Evolutionary conservation across 2,329 filamentous ascomycete genomes (phyloP).

Genomic region (Lasiodiplodia sp.): DNA sequence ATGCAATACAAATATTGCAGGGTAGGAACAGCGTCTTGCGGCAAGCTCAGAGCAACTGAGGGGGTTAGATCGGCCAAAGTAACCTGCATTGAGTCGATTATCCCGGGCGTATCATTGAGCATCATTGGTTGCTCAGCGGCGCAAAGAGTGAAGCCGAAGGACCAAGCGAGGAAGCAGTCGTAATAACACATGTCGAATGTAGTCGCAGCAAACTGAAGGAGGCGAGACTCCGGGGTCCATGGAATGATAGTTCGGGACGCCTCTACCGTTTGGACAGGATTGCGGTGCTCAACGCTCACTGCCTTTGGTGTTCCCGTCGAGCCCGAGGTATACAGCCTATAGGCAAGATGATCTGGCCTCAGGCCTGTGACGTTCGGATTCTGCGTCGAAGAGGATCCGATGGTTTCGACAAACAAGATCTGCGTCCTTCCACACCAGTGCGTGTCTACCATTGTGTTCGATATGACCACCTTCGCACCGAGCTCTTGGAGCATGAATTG

Average conservation of each 20-base stretch:
- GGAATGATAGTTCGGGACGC: constrained; percentile 49
- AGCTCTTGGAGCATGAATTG: constrained; percentile 46
- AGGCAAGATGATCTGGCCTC: constrained; percentile 44
- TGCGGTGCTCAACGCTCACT: constrained; percentile 51
- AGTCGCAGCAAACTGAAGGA: constrained; percentile 53
- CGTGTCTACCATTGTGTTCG: constrained; percentile 21
- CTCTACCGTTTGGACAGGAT: constrained; percentile 51
- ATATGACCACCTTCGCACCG: constrained; percentile 41
- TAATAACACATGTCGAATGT: constrained; percentile 58
- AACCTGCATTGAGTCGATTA: constrained; percentile 45
- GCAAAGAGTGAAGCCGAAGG: constrained; percentile 52
- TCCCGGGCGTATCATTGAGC: constrained; percentile 46
- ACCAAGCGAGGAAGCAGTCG: constrained; percentile 56
- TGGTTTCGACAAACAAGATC: constrained; percentile 31
- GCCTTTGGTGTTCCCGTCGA: constrained; percentile 55
- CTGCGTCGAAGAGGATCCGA: constrained; percentile 31
- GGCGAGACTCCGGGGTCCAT: constrained; percentile 46
- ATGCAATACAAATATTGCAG: constrained; percentile 55
- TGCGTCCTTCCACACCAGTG: constrained; percentile 30
- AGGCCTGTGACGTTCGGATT: constrained; percentile 38
- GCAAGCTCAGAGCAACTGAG: constrained; percentile 49
- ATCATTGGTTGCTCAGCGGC: constrained; percentile 47
- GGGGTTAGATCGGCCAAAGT: constrained; percentile 53
- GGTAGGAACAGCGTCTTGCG: constrained; percentile 41
- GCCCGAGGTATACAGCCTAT: constrained; percentile 54